Evolutionary conservation across 2,329 filamentous ascomycete genomes (phyloP).

Genomic region (Fusarium beomiforme): DNA sequence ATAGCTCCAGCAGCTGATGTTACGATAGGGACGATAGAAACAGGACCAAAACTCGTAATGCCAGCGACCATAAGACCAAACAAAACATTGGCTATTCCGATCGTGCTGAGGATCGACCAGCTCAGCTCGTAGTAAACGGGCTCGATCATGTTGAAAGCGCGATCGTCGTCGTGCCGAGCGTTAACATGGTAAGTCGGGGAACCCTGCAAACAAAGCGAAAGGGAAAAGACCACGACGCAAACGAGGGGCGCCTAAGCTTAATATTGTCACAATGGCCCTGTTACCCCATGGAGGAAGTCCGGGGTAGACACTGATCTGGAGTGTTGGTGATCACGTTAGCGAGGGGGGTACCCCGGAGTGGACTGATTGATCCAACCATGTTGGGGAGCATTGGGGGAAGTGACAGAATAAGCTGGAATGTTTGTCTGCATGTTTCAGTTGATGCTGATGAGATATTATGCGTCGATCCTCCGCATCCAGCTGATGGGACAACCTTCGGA

Average conservation of each 20-base stretch:
- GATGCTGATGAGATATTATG: background rate
- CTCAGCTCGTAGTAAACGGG: conserved; percentile 53
- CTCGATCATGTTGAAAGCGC: conserved; percentile 9
- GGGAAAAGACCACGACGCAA: background rate
- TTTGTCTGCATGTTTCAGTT: background rate
- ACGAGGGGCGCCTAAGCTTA: conserved; percentile 10
- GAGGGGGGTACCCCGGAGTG: conserved; percentile 22
- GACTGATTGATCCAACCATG: conserved; percentile 3
- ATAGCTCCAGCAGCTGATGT: conserved; percentile 51
- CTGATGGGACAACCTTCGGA: background rate
- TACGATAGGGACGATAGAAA: conserved; percentile 53
- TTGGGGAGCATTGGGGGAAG: background rate
- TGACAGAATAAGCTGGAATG: background rate
- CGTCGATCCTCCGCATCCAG: background rate
- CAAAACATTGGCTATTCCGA: conserved; percentile 53
- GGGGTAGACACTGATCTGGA: conserved; percentile 19
- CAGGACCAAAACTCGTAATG: conserved; percentile 52
- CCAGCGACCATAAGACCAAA: conserved; percentile 52
- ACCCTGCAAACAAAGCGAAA: background rate
- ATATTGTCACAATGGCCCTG: background rate
- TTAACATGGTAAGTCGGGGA: conserved; percentile 5
- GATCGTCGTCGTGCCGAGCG: background rate
- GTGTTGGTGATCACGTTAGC: conserved; percentile 22
- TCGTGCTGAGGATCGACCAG: conserved; percentile 57
- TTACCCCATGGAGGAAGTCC: conserved; percentile 22